Evolutionary conservation across 805 yeast species (phyloP).

Genomic region (Candida yuanshanica): DNA sequence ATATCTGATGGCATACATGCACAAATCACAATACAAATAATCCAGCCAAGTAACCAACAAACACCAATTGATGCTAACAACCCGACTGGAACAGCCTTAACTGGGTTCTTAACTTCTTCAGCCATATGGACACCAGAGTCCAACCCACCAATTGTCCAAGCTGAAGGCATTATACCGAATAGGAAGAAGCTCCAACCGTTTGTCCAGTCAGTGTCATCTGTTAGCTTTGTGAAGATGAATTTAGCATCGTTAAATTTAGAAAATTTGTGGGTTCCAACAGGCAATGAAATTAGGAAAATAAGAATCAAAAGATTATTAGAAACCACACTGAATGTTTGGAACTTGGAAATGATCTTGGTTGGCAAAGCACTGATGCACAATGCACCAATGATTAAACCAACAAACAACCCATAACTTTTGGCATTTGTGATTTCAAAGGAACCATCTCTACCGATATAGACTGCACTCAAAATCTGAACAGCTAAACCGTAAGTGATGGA

Average conservation of each 20-base stretch:
- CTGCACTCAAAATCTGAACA: conserved; percentile 51
- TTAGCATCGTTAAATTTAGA: conserved; percentile 33
- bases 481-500: conserved; percentile 69
- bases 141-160: conserved; percentile 72
- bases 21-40: conserved; percentile 45
- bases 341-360: conserved; percentile 47
- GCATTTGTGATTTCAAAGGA: conserved; percentile 48
- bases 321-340: conserved; percentile 55
- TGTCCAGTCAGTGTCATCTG: conserved; percentile 47
- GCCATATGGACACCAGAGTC: conserved; percentile 69
- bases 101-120: conserved; percentile 62
- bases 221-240: conserved; percentile 48
- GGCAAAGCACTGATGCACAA: conserved; percentile 49
- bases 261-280: conserved; percentile 42
- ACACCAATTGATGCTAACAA: conserved; percentile 50
- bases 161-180: conserved; percentile 54
- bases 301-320: conserved; percentile 48
- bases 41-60: conserved; percentile 55
- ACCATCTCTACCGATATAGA: conserved; percentile 48
- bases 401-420: conserved; percentile 59
- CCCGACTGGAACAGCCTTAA: conserved; percentile 57
- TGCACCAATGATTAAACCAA: conserved; percentile 51
- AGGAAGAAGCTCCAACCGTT: conserved; percentile 49
- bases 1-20: conserved; percentile 40
- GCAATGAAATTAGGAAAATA: conserved; percentile 57